Conservation (phyloP, 495 filamentous ascomycete species). For the Antarctomyces pellizariae region DNA sequence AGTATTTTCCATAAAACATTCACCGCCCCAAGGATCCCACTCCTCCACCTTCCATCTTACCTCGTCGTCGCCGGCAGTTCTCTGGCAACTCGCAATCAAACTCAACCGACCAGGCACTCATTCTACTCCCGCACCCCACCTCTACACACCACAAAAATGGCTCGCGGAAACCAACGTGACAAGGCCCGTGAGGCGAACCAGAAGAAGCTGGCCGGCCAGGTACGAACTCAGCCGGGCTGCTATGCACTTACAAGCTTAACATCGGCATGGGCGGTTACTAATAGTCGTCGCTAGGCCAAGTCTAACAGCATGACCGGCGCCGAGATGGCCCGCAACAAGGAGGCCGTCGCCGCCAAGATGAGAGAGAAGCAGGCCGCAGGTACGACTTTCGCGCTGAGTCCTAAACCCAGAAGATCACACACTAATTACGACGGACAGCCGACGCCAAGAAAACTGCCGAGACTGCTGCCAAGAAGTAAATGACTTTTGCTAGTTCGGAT, state of each 20-base stretch:
- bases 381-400: slow-evolving; percentile 16
- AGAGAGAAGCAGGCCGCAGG: slow-evolving; percentile 71
- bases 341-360: slow-evolving; percentile 64
- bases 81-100: too few relatives aligned
- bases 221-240: slow-evolving; percentile 13
- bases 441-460: slow-evolving; percentile 26
- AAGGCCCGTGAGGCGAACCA: slow-evolving; percentile 63
- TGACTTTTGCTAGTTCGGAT: too few relatives aligned
- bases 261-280: background rate
- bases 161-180: slow-evolving; percentile 84
- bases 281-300: slow-evolving; percentile 28
- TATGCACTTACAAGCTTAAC: background rate
- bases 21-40: too few relatives aligned
- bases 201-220: slow-evolving; percentile 34
- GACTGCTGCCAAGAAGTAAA: slow-evolving; percentile 13
- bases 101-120: too few relatives aligned
- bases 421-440: slow-evolving; percentile 13
- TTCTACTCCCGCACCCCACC: too few relatives aligned
- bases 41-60: too few relatives aligned
- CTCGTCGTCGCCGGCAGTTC: too few relatives aligned
- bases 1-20: too few relatives aligned
- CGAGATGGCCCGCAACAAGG: slow-evolving; percentile 49
- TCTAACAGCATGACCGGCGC: slow-evolving; percentile 32
- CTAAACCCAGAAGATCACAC: background rate
- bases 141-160: too few relatives aligned